Evolutionary conservation across 2,329 filamentous ascomycete species (phyloP).

Genomic region (Xylariaceae sp.): DNA sequence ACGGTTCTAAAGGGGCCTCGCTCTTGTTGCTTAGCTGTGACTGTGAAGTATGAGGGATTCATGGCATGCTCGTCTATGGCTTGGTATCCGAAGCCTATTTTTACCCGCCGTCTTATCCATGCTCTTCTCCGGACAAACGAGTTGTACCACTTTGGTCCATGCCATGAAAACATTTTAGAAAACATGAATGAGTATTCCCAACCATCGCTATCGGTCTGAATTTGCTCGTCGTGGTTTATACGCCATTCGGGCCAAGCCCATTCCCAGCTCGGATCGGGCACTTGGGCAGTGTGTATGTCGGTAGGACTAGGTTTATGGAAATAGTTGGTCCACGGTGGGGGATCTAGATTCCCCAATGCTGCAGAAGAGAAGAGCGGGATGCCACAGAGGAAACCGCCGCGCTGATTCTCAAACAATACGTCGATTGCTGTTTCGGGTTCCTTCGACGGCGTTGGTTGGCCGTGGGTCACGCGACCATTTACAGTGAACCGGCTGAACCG

Average conservation of each 20-base stretch:
- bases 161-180: slow-evolving; percentile 77
- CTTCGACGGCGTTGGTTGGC: slow-evolving; percentile 23
- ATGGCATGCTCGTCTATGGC: slow-evolving; percentile 68
- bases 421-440: slow-evolving; percentile 70
- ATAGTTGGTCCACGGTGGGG: slow-evolving; percentile 82
- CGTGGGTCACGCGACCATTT: not conserved
- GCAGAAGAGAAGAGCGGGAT: slow-evolving; percentile 86
- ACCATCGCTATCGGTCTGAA: slow-evolving; percentile 77
- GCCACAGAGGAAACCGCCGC: slow-evolving; percentile 88
- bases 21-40: slow-evolving; percentile 58
- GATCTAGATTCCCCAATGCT: slow-evolving; percentile 86
- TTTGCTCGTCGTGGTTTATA: slow-evolving; percentile 74
- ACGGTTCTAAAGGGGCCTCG: slow-evolving; percentile 50
- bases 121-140: slow-evolving; percentile 90
- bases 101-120: slow-evolving; percentile 84
- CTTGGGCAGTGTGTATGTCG: slow-evolving; percentile 82
- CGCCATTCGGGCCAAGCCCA: slow-evolving; percentile 78
- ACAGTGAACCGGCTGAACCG: not conserved
- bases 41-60: slow-evolving; percentile 80
- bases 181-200: slow-evolving; percentile 98
- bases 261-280: slow-evolving; percentile 93
- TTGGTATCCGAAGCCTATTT: slow-evolving; percentile 57
- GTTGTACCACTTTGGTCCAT: slow-evolving; percentile 89
- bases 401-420: slow-evolving; percentile 93
- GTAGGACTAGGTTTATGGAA: slow-evolving; percentile 67